Evolutionary conservation across 2,329 filamentous ascomycete genomes (phyloP).

Genomic region (Graphilbum fragrans): DNA sequence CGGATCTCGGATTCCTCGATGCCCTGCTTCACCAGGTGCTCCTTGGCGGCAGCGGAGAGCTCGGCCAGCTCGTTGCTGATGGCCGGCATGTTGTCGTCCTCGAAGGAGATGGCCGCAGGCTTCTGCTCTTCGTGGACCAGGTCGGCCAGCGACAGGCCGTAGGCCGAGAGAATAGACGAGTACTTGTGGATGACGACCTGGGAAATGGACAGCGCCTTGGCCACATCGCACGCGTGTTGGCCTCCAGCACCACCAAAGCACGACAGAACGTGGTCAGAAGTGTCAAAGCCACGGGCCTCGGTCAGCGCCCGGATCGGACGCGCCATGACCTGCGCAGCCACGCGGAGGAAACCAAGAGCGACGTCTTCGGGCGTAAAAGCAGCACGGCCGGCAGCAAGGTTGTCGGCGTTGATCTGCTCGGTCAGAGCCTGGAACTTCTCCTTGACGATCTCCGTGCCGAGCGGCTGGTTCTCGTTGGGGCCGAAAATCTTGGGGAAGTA

Average conservation of each 20-base stretch:
- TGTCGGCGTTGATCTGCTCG: conserved; percentile 50
- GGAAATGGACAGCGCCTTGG: conserved; percentile 52
- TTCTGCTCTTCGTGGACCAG: conserved; percentile 24
- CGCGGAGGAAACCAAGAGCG: conserved; percentile 47
- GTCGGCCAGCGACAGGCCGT: conserved; percentile 25
- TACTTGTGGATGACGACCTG: conserved; percentile 58
- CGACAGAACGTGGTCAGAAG: conserved; percentile 54
- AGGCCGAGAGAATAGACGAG: conserved; percentile 44
- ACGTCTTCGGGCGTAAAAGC: conserved; percentile 45
- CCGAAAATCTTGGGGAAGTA: conserved; percentile 67
- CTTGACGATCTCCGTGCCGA: conserved; percentile 61
- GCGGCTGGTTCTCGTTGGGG: conserved; percentile 68
- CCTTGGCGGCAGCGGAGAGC: conserved; percentile 9
- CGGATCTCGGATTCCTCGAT: conserved; percentile 55
- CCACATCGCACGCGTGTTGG: conserved; percentile 59
- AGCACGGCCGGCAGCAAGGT: conserved; percentile 16
- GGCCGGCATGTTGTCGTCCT: conserved; percentile 56
- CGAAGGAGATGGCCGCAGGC: conserved; percentile 48
- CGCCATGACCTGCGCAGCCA: conserved; percentile 60
- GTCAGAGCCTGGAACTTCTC: conserved; percentile 74
- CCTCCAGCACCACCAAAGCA: conserved; percentile 64
- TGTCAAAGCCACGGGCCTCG: conserved; percentile 60
- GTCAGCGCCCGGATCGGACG: conserved; percentile 59
- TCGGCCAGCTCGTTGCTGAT: conserved; percentile 42
- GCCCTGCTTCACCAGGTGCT: conserved; percentile 46